These are phyloP conservation scores for Pseudogymnoascus sp. DNA, from an alignment of 2,329 filamentous ascomycete species.

Conservation along the genomic window DNA sequence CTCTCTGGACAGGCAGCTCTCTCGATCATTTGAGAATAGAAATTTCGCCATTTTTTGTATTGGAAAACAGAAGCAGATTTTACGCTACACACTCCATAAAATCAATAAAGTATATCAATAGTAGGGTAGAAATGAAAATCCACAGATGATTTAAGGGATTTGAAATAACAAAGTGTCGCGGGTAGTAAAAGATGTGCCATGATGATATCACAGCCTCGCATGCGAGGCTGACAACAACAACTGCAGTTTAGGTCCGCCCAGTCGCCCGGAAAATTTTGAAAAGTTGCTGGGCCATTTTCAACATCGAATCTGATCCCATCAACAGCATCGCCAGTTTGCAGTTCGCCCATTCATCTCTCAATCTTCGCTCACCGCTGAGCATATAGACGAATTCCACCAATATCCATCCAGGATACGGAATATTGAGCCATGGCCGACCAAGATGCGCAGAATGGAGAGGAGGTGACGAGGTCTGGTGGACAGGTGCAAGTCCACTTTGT, in stretches of 20 bases:
- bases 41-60: not conserved
- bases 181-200: not conserved
- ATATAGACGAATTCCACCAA: not conserved
- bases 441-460: conserved; percentile 5
- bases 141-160: not conserved
- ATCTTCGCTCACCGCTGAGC: not conserved
- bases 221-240: conserved; percentile 6
- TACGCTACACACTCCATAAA: not conserved
- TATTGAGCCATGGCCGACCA: conserved; percentile 3
- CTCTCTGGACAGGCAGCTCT: not conserved
- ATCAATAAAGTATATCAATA: not conserved
- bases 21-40: not conserved
- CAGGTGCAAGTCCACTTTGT: conserved; percentile 64
- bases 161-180: not conserved
- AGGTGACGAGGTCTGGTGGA: conserved; percentile 21
- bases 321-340: conserved; percentile 6
- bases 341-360: not conserved
- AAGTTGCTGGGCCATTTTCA: conserved; percentile 10
- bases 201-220: conserved; percentile 1
- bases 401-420: not conserved
- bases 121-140: not conserved
- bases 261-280: conserved; percentile 9
- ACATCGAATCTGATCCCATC: not conserved
- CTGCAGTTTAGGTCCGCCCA: conserved; percentile 5
- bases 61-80: not conserved